Conservation (phyloP, 2,329 filamentous ascomycete genomes). For the Arthroderma sp. region DNA sequence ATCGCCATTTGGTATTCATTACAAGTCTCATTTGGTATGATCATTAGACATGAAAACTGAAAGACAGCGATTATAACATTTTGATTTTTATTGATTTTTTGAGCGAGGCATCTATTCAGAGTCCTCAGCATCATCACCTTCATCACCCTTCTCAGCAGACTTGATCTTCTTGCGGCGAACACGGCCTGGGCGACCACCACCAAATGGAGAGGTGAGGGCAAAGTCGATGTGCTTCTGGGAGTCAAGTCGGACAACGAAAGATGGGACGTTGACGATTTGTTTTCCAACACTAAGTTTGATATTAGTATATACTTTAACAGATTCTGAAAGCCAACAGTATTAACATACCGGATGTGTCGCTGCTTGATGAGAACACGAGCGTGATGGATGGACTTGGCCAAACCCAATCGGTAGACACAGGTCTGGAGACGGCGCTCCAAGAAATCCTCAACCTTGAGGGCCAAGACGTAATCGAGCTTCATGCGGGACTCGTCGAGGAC, state of each 20-base stretch:
- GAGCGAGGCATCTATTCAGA: background rate
- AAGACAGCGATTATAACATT: slow-evolving; percentile 2
- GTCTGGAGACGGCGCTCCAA: slow-evolving; percentile 99
- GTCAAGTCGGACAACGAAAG: slow-evolving; percentile 98
- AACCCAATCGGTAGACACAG: slow-evolving; percentile 99
- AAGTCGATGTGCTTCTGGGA: slow-evolving; percentile 99
- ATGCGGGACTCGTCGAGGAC: slow-evolving; percentile 99
- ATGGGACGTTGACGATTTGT: slow-evolving; percentile 99
- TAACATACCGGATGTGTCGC: slow-evolving; percentile 74
- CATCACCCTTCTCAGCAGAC: slow-evolving; percentile 62
- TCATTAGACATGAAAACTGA: slow-evolving; percentile 1
- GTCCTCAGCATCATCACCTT: slow-evolving; percentile 42
- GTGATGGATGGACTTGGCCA: slow-evolving; percentile 99
- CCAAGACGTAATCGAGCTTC: slow-evolving; percentile 99
- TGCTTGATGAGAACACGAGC: slow-evolving; percentile 99
- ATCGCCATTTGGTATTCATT: slow-evolving; percentile 3
- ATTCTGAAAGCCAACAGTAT: background rate
- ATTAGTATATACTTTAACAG: slow-evolving; percentile 3
- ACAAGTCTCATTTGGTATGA: background rate
- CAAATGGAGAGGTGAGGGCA: slow-evolving; percentile 90
- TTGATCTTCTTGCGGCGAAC: slow-evolving; percentile 99
- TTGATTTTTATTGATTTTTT: slow-evolving; percentile 4
- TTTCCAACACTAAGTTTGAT: slow-evolving; percentile 64
- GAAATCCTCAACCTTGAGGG: slow-evolving; percentile 99
- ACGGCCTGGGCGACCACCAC: slow-evolving; percentile 91